Evolutionary conservation across 2,329 filamentous ascomycete species (phyloP), one percentile per base, ranked within the genome.

Genomic region (Cercospora brassicicola): DNA sequence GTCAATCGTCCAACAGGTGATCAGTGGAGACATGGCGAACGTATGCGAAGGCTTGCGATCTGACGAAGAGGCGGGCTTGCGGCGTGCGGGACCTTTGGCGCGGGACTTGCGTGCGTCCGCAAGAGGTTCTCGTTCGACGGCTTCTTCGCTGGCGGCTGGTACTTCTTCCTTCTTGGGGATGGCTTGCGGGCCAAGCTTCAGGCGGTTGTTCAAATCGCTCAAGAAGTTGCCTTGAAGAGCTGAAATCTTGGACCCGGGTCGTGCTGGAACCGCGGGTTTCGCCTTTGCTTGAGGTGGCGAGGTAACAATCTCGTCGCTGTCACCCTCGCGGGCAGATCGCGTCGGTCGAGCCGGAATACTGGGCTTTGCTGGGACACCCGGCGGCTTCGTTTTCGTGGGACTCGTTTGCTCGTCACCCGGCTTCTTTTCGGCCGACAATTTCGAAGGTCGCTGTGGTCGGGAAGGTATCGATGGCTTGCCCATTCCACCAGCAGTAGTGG

Each of bases 201-300:
- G 84, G 59, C 93, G 91, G 74, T 93, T 94, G 80, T 98, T 97
- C 51, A 99, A 83, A 76, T 98, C 94, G 55, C 89, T 93, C 86
- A 99, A 89, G 79, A 99, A 98, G 2, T 92, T 93, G 42, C 92
- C 92, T 80, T 96, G 93, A 33, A 99, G 83, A 26, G 92, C 91
- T 15, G 94, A 93, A 78, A 99, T 96, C 83, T 98, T 98, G 74
- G 89, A 88, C 9, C 92, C 92, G 2, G 93, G 92, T 56, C 93
- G 88, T 13, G 89, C 87, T 10, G 95, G 94, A 2, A 98, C 87
- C 0, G 89, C 11, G 4, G 95, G 94, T 78, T 97, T 98, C n/a
- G 87, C 80, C 78, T 93, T 96, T 7, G 84, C 78, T 15, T 82
- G 76, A 3, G 81, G 74, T 11, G 82, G 78, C 5, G 79, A 70